Evolutionary conservation across 2,329 filamentous ascomycete genomes (phyloP), one percentile per base, ranked within the genome.

Genomic region (Nemania sp.): DNA sequence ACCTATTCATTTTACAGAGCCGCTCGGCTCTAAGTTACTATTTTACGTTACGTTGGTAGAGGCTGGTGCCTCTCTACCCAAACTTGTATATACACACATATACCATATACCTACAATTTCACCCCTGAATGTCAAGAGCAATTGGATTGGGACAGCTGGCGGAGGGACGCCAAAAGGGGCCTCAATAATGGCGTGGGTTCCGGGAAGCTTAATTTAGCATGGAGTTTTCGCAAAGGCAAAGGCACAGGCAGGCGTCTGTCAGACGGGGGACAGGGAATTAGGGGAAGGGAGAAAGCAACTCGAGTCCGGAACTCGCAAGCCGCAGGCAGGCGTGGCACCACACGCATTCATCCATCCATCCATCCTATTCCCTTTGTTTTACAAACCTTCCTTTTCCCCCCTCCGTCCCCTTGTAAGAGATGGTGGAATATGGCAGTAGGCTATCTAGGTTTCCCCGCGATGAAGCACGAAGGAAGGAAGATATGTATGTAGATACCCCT

Each of bases 301-400:
- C 51, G 64, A 69, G 67, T 66, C 67, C 38, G 67, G 67, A 61
- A 67, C 67, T 67, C 60, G 67, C 55, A 22, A 32, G 62, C 22
- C 61, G 56, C 54, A 26, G 66, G 56, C 54, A 26, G 49, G 54
- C 53, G 32, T 56, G 26, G 22, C 51, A 43, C 64, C 18, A 22
- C 20, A 22, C 43, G 43, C 43, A 20, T 47, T n/a, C 32, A 53
- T 20, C 8, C 22, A 8, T 32, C 15, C n/a, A n/a, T n/a, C n/a
- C n/a, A n/a, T n/a, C n/a, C n/a, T 49, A 5, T 64, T 59, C 7
- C 47, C 51, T 52, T 35, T 64, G 56, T 47, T 32, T 41, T 27
- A 13, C 8, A 15, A 51, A 26, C 1, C 20, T 18, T 26, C 5
- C 47, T 35, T 7, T 32, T 43, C 35, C 35, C 11, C 29, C 58